These are phyloP conservation scores for Fusarium ambrosium DNA, from an alignment of 2,329 filamentous ascomycete genomes.

Conservation along the genomic window DNA sequence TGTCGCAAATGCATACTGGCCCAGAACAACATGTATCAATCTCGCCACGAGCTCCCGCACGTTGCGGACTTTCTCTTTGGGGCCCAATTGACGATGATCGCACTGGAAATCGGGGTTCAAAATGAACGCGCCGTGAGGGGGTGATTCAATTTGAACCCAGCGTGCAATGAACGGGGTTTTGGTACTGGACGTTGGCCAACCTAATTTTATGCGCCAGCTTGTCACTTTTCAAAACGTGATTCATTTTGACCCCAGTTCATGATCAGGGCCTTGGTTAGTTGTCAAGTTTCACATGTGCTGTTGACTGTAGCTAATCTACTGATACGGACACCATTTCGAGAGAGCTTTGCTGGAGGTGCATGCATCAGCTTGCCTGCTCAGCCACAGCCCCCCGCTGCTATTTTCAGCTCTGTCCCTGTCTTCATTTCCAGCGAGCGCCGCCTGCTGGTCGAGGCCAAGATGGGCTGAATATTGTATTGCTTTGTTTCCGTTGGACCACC, in stretches of 20 bases:
- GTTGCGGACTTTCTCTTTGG: too few relatives aligned
- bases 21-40: too few relatives aligned
- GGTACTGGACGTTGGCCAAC: not conserved
- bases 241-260: too few relatives aligned
- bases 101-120: not conserved
- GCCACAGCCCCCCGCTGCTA: slow-evolving; percentile 44
- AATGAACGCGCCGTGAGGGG: not conserved
- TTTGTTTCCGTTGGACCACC: not conserved
- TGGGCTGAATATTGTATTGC: not conserved
- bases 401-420: slow-evolving; percentile 30
- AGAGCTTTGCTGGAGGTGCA: not conserved
- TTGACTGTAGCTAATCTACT: not conserved
- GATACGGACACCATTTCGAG: not conserved
- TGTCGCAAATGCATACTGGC: too few relatives aligned
- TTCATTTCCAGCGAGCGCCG: slow-evolving; percentile 4
- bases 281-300: slow-evolving; percentile 7
- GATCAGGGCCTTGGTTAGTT: not conserved
- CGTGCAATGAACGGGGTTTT: not conserved
- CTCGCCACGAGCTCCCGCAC: too few relatives aligned
- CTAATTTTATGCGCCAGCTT: not conserved
- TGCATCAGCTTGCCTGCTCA: slow-evolving; percentile 21
- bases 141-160: not conserved
- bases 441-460: not conserved
- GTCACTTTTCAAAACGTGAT: not conserved
- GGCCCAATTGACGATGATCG: not conserved